Evolutionary conservation across 208 protist genomes (phyloP).

Genomic region (Novymonas esmeraldas): DNA sequence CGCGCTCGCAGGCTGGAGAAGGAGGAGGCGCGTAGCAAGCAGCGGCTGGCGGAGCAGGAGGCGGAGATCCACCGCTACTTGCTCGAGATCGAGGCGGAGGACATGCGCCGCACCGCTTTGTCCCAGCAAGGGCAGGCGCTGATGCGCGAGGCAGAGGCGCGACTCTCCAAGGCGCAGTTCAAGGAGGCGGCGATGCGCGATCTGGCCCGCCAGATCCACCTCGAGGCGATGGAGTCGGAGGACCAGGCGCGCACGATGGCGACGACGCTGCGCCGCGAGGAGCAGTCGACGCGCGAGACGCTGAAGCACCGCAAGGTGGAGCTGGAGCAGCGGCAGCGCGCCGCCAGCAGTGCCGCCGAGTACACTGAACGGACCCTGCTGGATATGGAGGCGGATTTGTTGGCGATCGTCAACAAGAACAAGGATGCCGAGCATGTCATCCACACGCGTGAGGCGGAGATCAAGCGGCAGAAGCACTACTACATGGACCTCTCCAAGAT

Average conservation of each 20-base stretch:
- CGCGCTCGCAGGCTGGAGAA: constrained; percentile 36
- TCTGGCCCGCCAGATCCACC: constrained; percentile 37
- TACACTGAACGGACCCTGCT: constrained; percentile 55
- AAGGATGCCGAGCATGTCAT: constrained; percentile 55
- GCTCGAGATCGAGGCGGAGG: constrained; percentile 60
- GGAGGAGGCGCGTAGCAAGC: constrained; percentile 40
- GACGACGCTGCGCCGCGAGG: constrained; percentile 37
- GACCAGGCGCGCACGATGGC: constrained; percentile 44
- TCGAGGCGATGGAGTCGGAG: constrained; percentile 53
- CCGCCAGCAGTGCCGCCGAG: constrained; percentile 34
- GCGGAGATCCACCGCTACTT: constrained; percentile 56
- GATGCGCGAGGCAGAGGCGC: constrained; percentile 49
- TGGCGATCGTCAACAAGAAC: constrained; percentile 49
- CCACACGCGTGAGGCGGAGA: constrained; percentile 44
- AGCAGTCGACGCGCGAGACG: constrained; percentile 28
- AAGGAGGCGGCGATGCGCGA: constrained; percentile 57
- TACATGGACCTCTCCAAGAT: constrained; percentile 69
- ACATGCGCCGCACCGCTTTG: constrained; percentile 37
- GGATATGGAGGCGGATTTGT: constrained; percentile 55
- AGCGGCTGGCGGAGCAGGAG: constrained; percentile 56
- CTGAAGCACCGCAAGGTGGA: constrained; percentile 48
- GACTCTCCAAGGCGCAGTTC: constrained; percentile 40
- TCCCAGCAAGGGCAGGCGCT: constrained; percentile 45
- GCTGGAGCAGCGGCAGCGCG: constrained; percentile 40
- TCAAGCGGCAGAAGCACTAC: constrained; percentile 53